Percentiles rank a stretch among this genome's conserved stretches.
Evolutionary conservation across 75 land plant species (phyloP).

Genomic region (Cryptomeria japonica): DNA sequence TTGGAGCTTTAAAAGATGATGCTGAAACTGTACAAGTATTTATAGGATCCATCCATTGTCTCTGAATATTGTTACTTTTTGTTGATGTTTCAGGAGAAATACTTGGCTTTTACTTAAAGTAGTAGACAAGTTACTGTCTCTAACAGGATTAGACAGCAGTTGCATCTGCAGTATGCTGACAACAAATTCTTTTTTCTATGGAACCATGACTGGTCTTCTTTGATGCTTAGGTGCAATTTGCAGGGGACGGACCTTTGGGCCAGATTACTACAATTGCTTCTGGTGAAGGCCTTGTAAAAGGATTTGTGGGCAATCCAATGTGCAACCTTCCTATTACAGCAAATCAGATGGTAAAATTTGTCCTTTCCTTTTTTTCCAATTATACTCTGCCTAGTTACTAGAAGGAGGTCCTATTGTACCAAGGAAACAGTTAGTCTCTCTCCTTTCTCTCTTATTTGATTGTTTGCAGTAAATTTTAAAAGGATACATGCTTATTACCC

Average conservation of each 20-base stretch:
- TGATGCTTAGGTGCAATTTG: conserved; percentile 33
- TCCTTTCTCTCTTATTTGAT: not conserved
- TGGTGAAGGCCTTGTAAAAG: conserved; percentile 31
- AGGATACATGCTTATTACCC: not conserved
- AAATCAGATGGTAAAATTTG: conserved; percentile 25
- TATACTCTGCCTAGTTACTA: not conserved
- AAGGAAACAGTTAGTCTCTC: not conserved
- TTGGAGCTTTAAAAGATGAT: conserved; percentile 38
- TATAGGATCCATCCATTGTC: not conserved
- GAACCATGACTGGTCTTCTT: not conserved
- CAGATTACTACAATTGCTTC: conserved; percentile 39
- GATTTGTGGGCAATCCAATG: conserved; percentile 46
- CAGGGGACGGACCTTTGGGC: conserved; percentile 50
- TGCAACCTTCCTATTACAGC: conserved; percentile 27
- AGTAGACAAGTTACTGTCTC: not conserved
- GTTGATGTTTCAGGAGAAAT: not conserved
- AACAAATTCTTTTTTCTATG: not conserved
- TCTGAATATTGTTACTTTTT: not conserved
- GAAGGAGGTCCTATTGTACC: not conserved
- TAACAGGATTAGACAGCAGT: not conserved
- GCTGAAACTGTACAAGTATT: conserved; percentile 48
- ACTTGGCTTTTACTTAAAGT: not conserved
- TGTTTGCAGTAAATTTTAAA: not conserved
- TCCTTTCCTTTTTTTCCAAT: not conserved
- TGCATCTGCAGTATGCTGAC: not conserved